Evolutionary conservation across 306 rosid species (phyloP).

Genomic region (Rosa chinensis): DNA sequence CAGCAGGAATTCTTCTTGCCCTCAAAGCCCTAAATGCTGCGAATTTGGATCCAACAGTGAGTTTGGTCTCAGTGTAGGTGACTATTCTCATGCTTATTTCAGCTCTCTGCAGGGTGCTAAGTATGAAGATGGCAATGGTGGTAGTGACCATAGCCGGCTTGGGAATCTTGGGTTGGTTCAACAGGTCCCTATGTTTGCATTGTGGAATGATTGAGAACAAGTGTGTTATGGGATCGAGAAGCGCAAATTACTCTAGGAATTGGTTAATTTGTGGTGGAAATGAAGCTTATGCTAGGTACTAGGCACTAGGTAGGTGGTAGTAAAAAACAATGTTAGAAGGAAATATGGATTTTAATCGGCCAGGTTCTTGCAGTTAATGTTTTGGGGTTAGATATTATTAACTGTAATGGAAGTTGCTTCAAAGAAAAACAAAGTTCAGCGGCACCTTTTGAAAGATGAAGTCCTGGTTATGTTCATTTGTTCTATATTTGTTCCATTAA

Average conservation of each 20-base stretch:
- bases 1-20: slow-evolving; percentile 34
- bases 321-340: neutral
- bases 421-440: neutral
- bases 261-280: slow-evolving; percentile 8
- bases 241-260: slow-evolving; percentile 4
- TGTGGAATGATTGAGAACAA: slow-evolving; percentile 62
- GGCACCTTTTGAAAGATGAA: neutral
- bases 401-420: neutral
- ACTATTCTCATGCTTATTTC: slow-evolving; percentile 62
- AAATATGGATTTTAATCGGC: neutral
- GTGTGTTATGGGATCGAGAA: neutral
- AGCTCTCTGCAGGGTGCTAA: slow-evolving; percentile 48
- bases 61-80: slow-evolving; percentile 51
- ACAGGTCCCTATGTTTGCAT: slow-evolving; percentile 77
- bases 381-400: slow-evolving; percentile 6
- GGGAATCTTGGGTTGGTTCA: slow-evolving; percentile 64
- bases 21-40: slow-evolving; percentile 47
- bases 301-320: slow-evolving; percentile 13
- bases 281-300: neutral
- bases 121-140: slow-evolving; percentile 58
- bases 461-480: neutral
- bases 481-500: neutral
- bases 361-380: neutral
- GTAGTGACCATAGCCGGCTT: slow-evolving; percentile 43
- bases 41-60: slow-evolving; percentile 32